Percentiles rank a stretch among this genome's conserved stretches.
Evolutionary conservation across 2,329 filamentous ascomycete genomes (phyloP).

Genomic region (Talaromyces atroroseus): DNA sequence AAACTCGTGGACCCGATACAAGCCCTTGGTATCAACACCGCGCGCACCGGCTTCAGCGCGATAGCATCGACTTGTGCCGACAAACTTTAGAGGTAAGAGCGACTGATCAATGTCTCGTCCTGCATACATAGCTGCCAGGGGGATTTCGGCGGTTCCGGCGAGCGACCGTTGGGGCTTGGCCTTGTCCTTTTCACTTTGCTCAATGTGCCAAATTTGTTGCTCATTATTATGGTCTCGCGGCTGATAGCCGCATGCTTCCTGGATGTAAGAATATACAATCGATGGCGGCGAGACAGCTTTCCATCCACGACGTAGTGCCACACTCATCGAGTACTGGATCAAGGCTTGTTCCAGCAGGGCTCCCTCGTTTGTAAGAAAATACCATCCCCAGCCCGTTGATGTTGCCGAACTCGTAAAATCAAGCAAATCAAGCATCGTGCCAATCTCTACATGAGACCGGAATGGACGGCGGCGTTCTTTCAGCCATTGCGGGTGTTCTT

Average conservation of each 20-base stretch:
- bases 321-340: slow-evolving; percentile 73
- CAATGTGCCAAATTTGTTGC: slow-evolving; percentile 81
- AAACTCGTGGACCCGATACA: slow-evolving; percentile 97
- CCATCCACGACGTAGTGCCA: slow-evolving; percentile 72
- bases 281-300: slow-evolving; percentile 75
- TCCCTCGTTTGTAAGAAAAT: slow-evolving; percentile 87
- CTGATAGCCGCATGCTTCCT: slow-evolving; percentile 86
- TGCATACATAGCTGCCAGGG: slow-evolving; percentile 84
- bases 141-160: slow-evolving; percentile 88
- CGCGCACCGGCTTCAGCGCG: slow-evolving; percentile 89
- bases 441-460: slow-evolving; percentile 81
- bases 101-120: slow-evolving; percentile 59
- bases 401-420: slow-evolving; percentile 78
- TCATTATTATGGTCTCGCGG: slow-evolving; percentile 86
- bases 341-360: slow-evolving; percentile 93
- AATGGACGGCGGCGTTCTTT: slow-evolving; percentile 18
- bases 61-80: slow-evolving; percentile 87
- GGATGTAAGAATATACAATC: slow-evolving; percentile 87
- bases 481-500: slow-evolving; percentile 31
- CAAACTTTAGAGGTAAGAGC: slow-evolving; percentile 69
- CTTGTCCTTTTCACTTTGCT: slow-evolving; percentile 59
- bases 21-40: slow-evolving; percentile 83
- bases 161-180: slow-evolving; percentile 67
- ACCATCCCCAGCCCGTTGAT: slow-evolving; percentile 96
- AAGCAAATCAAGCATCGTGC: slow-evolving; percentile 76